Percentiles rank a stretch among this genome's conserved stretches.
These are phyloP conservation scores for Immersiella caudata DNA, from an alignment of 495 filamentous ascomycete genomes.

Conservation along the genomic window DNA sequence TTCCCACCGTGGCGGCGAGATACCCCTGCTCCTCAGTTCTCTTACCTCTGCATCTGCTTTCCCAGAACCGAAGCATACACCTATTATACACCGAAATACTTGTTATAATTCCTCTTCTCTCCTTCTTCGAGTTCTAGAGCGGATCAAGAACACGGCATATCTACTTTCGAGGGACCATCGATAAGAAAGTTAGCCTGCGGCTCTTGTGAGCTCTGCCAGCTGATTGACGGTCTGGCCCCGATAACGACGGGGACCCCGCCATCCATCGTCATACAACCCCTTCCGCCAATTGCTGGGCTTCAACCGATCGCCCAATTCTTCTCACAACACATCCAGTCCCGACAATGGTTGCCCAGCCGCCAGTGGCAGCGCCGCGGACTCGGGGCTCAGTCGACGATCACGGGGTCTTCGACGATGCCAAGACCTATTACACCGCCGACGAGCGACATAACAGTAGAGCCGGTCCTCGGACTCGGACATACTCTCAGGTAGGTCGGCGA, in stretches of 20 bases:
- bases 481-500: slow-evolving; percentile 45
- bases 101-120: neutral
- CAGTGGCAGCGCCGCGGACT: slow-evolving; percentile 18
- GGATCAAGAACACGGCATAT: neutral
- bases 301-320: neutral
- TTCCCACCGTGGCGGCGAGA: neutral
- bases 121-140: neutral
- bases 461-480: slow-evolving; percentile 49
- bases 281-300: slow-evolving; percentile 5
- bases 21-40: neutral
- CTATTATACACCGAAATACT: neutral
- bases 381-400: slow-evolving; percentile 41
- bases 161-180: neutral
- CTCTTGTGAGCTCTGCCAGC: neutral
- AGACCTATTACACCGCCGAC: slow-evolving; percentile 53
- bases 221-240: neutral
- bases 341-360: slow-evolving; percentile 25
- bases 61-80: neutral
- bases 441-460: slow-evolving; percentile 47
- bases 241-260: slow-evolving; percentile 20
- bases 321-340: neutral
- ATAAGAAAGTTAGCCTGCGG: neutral
- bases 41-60: neutral
- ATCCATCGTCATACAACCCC: slow-evolving; percentile 19
- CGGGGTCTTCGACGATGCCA: slow-evolving; percentile 51